Evolutionary conservation across 805 yeast species (phyloP), one percentile per base, ranked within the genome.

Genomic region (Isabelozyma pseudorhagii): DNA sequence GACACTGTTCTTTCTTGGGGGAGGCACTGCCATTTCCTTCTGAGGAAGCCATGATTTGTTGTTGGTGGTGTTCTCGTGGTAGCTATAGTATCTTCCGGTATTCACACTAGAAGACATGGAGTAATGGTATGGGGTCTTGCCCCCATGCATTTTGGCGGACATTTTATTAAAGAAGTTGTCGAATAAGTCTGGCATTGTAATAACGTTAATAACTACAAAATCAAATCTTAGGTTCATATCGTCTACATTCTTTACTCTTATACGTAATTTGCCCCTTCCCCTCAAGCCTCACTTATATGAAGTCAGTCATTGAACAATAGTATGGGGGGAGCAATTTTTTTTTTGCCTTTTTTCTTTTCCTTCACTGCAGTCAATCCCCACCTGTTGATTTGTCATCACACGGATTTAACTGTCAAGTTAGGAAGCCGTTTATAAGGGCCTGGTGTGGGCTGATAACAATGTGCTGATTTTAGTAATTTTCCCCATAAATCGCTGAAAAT

Each of bases 31-130:
- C 10, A 50, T 40, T 28, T 49, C 36, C 9, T 44, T 48, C 39
- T 38, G 53, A 44, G 74, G 70, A 56, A 72, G 52, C 77, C 77
- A 72, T 36, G 67, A 72, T 27, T 68, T 64, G 53, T 72, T 72
- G 51, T 72, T 72, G 36, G 72, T 69, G 18, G 63, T 59, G 42
- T 60, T 68, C 40, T 62, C 50, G 41, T 68, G 73, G 50, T 72
- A 71, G 50, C 65, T 71, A 50, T 72, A 72, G 49, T 56, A 71
- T 3, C 55, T 55, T 2, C 78, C 78, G 5, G 71, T 54, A 47
- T 72, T 72, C 10, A 71, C 76, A 48, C 66, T 75, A 3, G 64
- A 52, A 11, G 63, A 46, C 34, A 67, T 66, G 14, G 63, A 60
- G 51, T 71, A 68, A 44, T 64, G 68, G 17, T 58, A 61, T 9